phyloP scores from a whole-genome alignment of 2,329 filamentous ascomycete species.

The Phaeoacremonium minimum region DNA sequence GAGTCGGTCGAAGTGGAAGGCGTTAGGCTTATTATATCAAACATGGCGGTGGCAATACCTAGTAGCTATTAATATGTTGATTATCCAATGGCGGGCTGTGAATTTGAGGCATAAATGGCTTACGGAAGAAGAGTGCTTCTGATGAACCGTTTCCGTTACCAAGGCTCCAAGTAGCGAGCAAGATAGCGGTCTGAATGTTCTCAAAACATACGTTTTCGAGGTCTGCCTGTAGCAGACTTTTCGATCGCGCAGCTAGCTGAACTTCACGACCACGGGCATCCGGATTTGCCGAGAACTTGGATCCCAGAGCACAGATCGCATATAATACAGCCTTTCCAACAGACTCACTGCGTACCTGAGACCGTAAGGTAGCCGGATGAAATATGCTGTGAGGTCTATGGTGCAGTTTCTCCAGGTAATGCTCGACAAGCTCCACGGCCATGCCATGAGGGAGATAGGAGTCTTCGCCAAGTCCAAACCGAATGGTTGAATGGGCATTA shows the following conservation, averaged over 20 bases:
- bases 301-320: slow-evolving; percentile 5
- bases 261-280: slow-evolving; percentile 2
- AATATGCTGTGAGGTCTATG: slow-evolving; percentile 19
- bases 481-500: too few species aligned
- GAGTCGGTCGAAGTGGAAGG: not conserved
- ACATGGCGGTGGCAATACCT: slow-evolving; percentile 3
- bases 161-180: slow-evolving; percentile 20
- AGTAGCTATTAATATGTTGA: not conserved
- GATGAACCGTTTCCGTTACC: slow-evolving; percentile 16
- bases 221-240: slow-evolving; percentile 12
- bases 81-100: too few species aligned
- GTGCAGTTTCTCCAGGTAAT: slow-evolving; percentile 18
- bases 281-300: slow-evolving; percentile 4
- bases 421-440: slow-evolving; percentile 15
- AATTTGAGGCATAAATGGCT: not conserved
- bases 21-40: not conserved
- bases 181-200: slow-evolving; percentile 25
- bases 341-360: slow-evolving; percentile 2
- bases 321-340: slow-evolving; percentile 4
- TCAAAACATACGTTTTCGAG: slow-evolving; percentile 17
- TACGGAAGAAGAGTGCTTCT: slow-evolving; percentile 24
- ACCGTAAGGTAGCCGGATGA: slow-evolving; percentile 12
- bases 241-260: slow-evolving; percentile 10
- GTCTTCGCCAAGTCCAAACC: too few species aligned
- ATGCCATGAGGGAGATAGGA: too few species aligned